These are phyloP conservation scores for Yamadazyma dendronema DNA, from an alignment of 1,139 yeast genomes.

Conservation along the genomic window DNA sequence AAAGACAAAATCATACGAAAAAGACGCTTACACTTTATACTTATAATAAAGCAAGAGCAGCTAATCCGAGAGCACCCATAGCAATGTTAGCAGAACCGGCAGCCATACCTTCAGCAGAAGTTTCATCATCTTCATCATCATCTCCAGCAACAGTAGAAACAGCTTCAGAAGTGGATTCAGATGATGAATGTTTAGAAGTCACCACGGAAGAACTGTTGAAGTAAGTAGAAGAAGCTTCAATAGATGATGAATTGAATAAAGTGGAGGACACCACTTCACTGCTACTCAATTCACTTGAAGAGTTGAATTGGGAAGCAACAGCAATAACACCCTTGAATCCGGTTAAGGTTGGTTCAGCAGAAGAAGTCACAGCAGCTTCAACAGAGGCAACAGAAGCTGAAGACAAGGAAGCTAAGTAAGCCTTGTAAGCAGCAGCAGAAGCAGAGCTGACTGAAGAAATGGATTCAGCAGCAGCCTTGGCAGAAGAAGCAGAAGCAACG, in stretches of 20 bases:
- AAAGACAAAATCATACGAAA: background rate
- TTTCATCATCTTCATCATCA: constrained; percentile 12
- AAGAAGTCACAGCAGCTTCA: constrained; percentile 13
- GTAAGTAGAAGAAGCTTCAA: constrained; percentile 7
- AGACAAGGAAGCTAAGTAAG: constrained; percentile 14
- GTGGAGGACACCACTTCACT: constrained; percentile 7
- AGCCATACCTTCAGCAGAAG: constrained; percentile 27
- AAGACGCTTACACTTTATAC: constrained; percentile 2
- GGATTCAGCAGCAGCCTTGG: constrained; percentile 13
- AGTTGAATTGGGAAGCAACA: constrained; percentile 37
- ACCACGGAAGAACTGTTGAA: constrained; percentile 11
- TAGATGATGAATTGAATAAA: constrained; percentile 10
- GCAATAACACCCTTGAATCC: constrained; percentile 47
- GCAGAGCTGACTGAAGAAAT: constrained; percentile 18
- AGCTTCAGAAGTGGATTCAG: constrained; percentile 14
- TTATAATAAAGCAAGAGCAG: constrained; percentile 47
- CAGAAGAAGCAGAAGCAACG: constrained; percentile 14
- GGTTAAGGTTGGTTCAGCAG: constrained; percentile 23
- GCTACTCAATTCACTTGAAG: constrained; percentile 12
- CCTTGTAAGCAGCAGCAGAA: constrained; percentile 18
- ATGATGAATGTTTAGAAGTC: constrained; percentile 10
- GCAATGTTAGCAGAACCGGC: constrained; percentile 29
- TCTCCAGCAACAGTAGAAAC: constrained; percentile 19
- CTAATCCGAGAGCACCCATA: constrained; percentile 45
- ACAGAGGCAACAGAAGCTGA: constrained; percentile 18